Base-by-base conservation (phyloP, 345 rosid genomes). In the Litchi chinensis region DNA sequence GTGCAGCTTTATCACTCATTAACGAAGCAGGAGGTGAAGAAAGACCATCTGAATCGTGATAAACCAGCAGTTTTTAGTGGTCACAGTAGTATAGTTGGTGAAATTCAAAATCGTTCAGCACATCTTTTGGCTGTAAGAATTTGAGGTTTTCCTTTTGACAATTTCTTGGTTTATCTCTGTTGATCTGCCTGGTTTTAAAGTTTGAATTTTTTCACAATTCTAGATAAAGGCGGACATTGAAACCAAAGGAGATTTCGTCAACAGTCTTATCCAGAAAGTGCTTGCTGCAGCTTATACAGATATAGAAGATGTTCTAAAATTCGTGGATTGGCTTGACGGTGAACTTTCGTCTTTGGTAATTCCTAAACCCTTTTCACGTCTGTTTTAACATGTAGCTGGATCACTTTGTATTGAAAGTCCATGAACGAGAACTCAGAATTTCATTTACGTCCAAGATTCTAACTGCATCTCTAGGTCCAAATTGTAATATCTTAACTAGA, bases 41-140 rank as follows among this genome's bases (percentile, higher is more conserved):
- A 79, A 50, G 82, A 86, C 4, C 78, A 68, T 74, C 71, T 86
- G 78, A 86, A 75, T 83, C 76, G 74, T 40, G 85, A 81, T 41
- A 87, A 79, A 76, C 81, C 86, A 32, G 81, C 82, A 0, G 84
- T 75, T 50, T 79, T 50, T 44, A 90, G 87, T 80, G 92, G 84
- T 40, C 98, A 93, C 71, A 90, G 79, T 68, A 92, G 95, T 85
- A 91, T 93, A 64, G 95, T 95, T 57, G 97, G 93, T 67, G 98
- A 95, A 87, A 92, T 93, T 80, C 97, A 91, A 80, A 93, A 95
- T 79, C 95, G 98, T 62, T 95, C 98, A 0, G 88, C 95, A 0
- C 92, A 92, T 76, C 92, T 93, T 13, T 83, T 92, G 71, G 98
- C 98, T 43, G 98, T 95, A 90, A 88, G 91, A 41, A 76, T 76